phyloP scores from a whole-genome alignment of 495 filamentous ascomycete species.

The Hapsidospora chrysogenum region DNA sequence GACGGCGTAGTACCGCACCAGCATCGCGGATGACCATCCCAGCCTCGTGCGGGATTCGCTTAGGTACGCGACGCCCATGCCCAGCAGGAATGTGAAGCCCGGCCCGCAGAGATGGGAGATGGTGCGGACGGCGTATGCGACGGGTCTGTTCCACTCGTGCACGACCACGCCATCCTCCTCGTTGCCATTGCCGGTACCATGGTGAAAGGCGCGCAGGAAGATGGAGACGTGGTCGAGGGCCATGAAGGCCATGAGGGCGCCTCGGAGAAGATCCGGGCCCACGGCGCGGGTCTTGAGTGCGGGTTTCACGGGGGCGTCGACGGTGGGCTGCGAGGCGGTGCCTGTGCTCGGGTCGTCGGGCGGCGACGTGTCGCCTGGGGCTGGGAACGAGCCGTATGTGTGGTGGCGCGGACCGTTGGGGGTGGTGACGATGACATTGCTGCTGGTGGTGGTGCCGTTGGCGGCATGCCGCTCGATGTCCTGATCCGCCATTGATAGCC shows the following conservation, averaged over 20 bases:
- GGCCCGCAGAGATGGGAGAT: conserved; percentile 18
- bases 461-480: too few species aligned
- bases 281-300: too few species aligned
- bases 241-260: conserved; percentile 15
- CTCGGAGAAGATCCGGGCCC: conserved; percentile 17
- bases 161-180: conserved; percentile 12
- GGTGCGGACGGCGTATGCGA: conserved; percentile 11
- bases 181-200: conserved; percentile 11
- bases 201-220: conserved; percentile 12
- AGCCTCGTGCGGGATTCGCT: conserved; percentile 12
- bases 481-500: too few species aligned
- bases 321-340: too few species aligned
- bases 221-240: conserved; percentile 15
- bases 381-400: too few species aligned
- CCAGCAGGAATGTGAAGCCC: conserved; percentile 18
- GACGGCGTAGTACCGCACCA: conserved; percentile 13
- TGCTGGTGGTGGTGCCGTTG: too few species aligned
- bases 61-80: conserved; percentile 20
- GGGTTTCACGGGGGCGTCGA: too few species aligned
- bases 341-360: too few species aligned
- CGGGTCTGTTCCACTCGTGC: conserved; percentile 12
- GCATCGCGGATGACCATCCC: conserved; percentile 9
- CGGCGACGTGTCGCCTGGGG: too few species aligned
- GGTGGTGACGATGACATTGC: too few species aligned
- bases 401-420: too few species aligned